Base-by-base conservation (phyloP, 768 basidiomycete genomes). In the Gymnopilus dilepis region DNA sequence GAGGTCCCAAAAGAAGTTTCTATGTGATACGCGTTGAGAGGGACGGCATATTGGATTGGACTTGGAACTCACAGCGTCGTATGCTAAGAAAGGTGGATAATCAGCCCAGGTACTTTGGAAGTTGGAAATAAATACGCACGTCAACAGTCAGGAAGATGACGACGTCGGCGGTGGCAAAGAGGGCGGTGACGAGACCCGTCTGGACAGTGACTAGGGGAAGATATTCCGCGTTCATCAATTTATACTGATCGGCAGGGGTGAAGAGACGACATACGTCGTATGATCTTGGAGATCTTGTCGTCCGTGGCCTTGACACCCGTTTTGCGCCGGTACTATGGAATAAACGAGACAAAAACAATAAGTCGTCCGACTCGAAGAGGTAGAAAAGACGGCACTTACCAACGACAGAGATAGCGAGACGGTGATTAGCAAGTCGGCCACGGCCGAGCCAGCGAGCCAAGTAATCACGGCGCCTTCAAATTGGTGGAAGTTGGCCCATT, bases 391-490 rank as follows among this genome's bases (percentile, higher is more conserved):
- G 22, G n/a, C 19, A 67, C 78, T 22, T 61, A 83, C 85, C 71
- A 86, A 67, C 37, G 74, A 78, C 53, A 72, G 66, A 8, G 80
- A 78, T 6, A 86, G 73, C 0, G 76, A 62, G 0, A 67, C 60
- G 0, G 85, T 80, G 51, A 86, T 86, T 8, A 83, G 64, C 11
- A 80, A 65, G 65, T 86, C 86, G 9, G 79, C 78, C 9, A 76
- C 70, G 6, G 78, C 79, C 7, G 82, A 76, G 0, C 78, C 68
- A 17, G 77, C 66, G 28, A 86, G 77, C 84, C 85, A 86, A 1
- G 72, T 59, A 24, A 79, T 70, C 2, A 77, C 76, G 0, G 78
- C 70, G 30, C 50, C 37, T 41, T 65, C 50, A 4, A 65, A 47
- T 11, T 19, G 26, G 12, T 11, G 34, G 40, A 65, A 59, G 6